phyloP scores from a whole-genome alignment of 164 flowering plant species.

The Stephania yunnanensis region DNA sequence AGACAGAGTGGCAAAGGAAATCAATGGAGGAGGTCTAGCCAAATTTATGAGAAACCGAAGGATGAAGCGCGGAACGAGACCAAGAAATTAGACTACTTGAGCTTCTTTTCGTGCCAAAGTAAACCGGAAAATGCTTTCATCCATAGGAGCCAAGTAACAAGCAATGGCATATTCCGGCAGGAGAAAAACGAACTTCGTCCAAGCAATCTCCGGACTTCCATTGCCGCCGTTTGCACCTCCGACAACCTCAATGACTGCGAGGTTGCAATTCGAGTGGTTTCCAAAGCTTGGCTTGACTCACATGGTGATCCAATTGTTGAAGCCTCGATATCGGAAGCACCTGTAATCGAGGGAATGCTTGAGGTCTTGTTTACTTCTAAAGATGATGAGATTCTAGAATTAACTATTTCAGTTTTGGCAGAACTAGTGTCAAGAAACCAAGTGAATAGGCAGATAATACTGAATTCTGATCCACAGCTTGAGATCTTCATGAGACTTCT shows the following conservation, averaged over 20 bases:
- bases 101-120: constrained; percentile 33
- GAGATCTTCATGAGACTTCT: constrained; percentile 46
- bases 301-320: constrained; percentile 34
- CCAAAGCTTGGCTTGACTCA: constrained; percentile 51
- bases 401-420: constrained; percentile 52
- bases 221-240: constrained; percentile 42
- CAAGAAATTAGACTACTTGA: constrained; percentile 28
- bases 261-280: constrained; percentile 39
- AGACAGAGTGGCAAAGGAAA: constrained; percentile 24
- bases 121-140: constrained; percentile 26
- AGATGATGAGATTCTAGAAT: constrained; percentile 53
- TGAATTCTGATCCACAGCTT: constrained; percentile 60
- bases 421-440: constrained; percentile 42
- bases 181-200: constrained; percentile 16
- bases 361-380: constrained; percentile 50
- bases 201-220: constrained; percentile 32
- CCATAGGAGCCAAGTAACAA: constrained; percentile 9
- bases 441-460: constrained; percentile 29
- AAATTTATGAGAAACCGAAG: constrained; percentile 18
- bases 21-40: constrained; percentile 25
- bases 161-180: constrained; percentile 13
- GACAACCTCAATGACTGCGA: constrained; percentile 51
- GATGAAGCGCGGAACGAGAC: constrained; percentile 26
- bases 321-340: constrained; percentile 32
- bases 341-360: constrained; percentile 53